These are phyloP conservation scores for Rhizomucor miehei DNA, from an alignment of 371 early-diverging fungal genomes.

Conservation along the genomic window DNA sequence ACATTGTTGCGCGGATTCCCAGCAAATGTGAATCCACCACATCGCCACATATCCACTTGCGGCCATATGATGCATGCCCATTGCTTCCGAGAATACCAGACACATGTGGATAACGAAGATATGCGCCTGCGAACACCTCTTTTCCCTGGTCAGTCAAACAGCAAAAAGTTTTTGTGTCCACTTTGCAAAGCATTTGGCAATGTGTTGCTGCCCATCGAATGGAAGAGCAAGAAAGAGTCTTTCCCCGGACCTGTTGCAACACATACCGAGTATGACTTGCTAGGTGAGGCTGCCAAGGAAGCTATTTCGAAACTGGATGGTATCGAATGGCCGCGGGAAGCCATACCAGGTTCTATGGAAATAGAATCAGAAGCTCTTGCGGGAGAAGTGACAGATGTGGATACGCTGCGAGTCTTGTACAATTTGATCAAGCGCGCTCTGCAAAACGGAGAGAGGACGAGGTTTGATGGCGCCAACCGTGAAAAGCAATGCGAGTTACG, in stretches of 20 bases:
- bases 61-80: conserved; percentile 94
- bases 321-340: conserved; percentile 5
- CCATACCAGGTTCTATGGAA: conserved; percentile 22
- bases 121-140: conserved; percentile 4
- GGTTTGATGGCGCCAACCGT: background rate
- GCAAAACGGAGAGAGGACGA: conserved; percentile 4
- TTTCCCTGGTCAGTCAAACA: conserved; percentile 4
- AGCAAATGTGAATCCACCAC: conserved; percentile 48
- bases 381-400: conserved; percentile 17
- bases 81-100: conserved; percentile 84
- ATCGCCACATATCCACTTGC: conserved; percentile 81
- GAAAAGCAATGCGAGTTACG: conserved; percentile 1
- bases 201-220: conserved; percentile 67
- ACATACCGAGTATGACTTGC: conserved; percentile 17
- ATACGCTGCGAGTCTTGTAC: conserved; percentile 24
- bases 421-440: conserved; percentile 23
- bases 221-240: conserved; percentile 62
- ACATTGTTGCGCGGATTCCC: conserved; percentile 45
- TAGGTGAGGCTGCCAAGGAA: conserved; percentile 14
- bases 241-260: conserved; percentile 53
- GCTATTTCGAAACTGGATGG: conserved; percentile 8
- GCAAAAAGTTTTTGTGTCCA: conserved; percentile 87
- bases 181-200: conserved; percentile 95
- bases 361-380: conserved; percentile 14
- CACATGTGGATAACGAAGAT: conserved; percentile 55